A percentile compares a stretch with the other conserved stretches of the same genome.
These are phyloP conservation scores for Tylopilus felleus DNA, from an alignment of 768 basidiomycete species.

Conservation along the genomic window DNA sequence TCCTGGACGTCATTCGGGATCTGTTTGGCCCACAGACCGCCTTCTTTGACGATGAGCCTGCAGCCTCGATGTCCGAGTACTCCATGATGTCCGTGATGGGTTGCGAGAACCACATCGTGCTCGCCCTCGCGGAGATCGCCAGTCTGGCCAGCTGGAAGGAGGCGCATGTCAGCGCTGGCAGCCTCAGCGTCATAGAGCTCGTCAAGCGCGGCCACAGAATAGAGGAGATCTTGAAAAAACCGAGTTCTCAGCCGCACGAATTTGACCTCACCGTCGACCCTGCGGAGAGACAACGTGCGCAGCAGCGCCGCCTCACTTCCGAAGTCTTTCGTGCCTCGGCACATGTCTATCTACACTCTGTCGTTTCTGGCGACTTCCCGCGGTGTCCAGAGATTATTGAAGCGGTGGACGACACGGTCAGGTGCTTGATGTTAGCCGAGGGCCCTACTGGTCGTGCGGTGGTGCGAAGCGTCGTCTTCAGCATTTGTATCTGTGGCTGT, in stretches of 20 bases:
- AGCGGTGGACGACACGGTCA: conserved; percentile 53
- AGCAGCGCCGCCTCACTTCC: conserved; percentile 44
- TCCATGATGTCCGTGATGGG: conserved; percentile 87
- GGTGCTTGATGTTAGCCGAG: conserved; percentile 39
- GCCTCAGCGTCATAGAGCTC: conserved; percentile 59
- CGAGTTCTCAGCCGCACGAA: conserved; percentile 6
- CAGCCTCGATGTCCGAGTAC: conserved; percentile 39
- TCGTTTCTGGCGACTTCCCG: conserved; percentile 72
- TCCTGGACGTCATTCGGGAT: conserved; percentile 51
- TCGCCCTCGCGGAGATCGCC: conserved; percentile 75
- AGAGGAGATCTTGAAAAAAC: conserved; percentile 36
- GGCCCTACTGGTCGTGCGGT: conserved; percentile 48
- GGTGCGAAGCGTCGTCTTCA: conserved; percentile 75
- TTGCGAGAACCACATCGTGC: conserved; percentile 74
- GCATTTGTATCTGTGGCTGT: conserved; percentile 69
- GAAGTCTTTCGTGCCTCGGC: conserved; percentile 75
- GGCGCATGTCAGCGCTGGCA: conserved; percentile 34
- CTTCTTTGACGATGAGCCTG: conserved; percentile 34
- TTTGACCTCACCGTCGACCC: background rate
- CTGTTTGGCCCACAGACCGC: conserved; percentile 42
- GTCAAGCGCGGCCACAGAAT: conserved; percentile 52
- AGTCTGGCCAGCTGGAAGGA: conserved; percentile 66
- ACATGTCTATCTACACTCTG: conserved; percentile 69
- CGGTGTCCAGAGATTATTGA: conserved; percentile 58
- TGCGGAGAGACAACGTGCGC: conserved; percentile 13